These are phyloP conservation scores for Populus alba DNA, from an alignment of 345 rosid genomes.

Conservation along the genomic window DNA sequence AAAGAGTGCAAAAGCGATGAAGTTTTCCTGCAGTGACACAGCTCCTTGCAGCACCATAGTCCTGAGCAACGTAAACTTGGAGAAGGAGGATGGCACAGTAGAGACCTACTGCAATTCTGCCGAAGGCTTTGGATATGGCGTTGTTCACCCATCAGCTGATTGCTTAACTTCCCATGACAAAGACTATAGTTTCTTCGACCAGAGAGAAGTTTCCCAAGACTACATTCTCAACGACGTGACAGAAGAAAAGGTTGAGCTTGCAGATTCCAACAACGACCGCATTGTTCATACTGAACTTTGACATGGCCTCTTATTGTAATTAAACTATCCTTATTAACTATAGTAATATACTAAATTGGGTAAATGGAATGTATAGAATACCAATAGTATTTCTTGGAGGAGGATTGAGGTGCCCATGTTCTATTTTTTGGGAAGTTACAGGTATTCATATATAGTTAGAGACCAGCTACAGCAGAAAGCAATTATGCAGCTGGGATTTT, in stretches of 20 bases:
- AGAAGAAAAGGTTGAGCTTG: constrained; percentile 9
- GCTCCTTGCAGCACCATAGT: constrained; percentile 81
- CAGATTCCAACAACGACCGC: constrained; percentile 24
- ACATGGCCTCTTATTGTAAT: neutral
- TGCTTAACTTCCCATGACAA: constrained; percentile 73
- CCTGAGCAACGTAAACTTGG: constrained; percentile 72
- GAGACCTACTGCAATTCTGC: constrained; percentile 96
- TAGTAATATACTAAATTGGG: constrained; percentile 9
- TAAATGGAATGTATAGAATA: neutral
- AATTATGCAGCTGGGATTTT: constrained; percentile 7
- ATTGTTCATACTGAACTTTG: constrained; percentile 65
- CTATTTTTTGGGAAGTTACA: neutral
- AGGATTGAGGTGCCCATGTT: neutral
- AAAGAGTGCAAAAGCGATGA: constrained; percentile 65
- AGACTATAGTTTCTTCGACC: constrained; percentile 12
- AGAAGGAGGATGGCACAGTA: constrained; percentile 60
- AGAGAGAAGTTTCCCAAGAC: neutral
- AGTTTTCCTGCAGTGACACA: constrained; percentile 88
- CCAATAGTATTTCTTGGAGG: constrained; percentile 4
- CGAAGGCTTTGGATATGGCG: constrained; percentile 71
- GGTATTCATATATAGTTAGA: neutral
- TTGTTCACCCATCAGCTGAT: constrained; percentile 87
- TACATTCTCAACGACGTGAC: neutral
- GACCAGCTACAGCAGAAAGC: neutral
- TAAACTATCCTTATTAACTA: constrained; percentile 1